Conservation (phyloP, 768 basidiomycete species). For the Boletellus ananas region DNA sequence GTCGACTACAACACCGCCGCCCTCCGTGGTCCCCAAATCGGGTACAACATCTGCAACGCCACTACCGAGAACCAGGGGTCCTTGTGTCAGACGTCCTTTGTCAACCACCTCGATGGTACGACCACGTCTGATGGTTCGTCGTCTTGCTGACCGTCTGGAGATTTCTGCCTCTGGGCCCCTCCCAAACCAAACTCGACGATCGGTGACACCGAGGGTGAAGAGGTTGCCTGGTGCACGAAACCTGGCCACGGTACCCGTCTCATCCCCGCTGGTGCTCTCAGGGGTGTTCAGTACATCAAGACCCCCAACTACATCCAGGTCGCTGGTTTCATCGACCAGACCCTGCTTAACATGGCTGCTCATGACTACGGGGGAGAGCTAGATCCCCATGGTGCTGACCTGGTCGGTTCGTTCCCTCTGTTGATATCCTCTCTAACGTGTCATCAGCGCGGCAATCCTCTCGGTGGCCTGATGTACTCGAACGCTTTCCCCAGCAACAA, state of each 20-base stretch:
- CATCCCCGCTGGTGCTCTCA: slow-evolving; percentile 60
- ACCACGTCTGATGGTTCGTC: neutral
- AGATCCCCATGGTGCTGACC: slow-evolving; percentile 72
- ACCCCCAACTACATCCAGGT: slow-evolving; percentile 59
- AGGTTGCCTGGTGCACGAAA: slow-evolving; percentile 74
- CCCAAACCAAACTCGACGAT: slow-evolving; percentile 47
- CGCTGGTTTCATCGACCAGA: slow-evolving; percentile 66
- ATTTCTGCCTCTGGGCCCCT: slow-evolving; percentile 71
- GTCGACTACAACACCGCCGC: slow-evolving; percentile 38
- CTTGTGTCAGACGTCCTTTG: slow-evolving; percentile 62
- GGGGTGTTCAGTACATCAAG: slow-evolving; percentile 60
- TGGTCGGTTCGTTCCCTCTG: slow-evolving; percentile 29
- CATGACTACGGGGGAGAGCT: slow-evolving; percentile 73
- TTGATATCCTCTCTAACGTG: slow-evolving; percentile 11
- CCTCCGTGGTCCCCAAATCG: slow-evolving; percentile 55
- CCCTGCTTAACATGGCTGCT: slow-evolving; percentile 44
- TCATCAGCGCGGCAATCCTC: slow-evolving; percentile 67
- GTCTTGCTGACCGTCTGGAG: slow-evolving; percentile 31
- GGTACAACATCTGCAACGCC: slow-evolving; percentile 68
- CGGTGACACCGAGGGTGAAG: slow-evolving; percentile 61
- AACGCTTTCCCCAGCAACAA: slow-evolving; percentile 41
- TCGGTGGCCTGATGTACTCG: slow-evolving; percentile 69
- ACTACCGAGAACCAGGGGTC: slow-evolving; percentile 61
- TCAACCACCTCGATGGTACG: slow-evolving; percentile 50
- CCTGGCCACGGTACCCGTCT: slow-evolving; percentile 63